Percentiles rank a stretch among this genome's conserved stretches.
These are phyloP conservation scores for Penicillium manginii DNA, from an alignment of 495 filamentous ascomycete genomes.

Conservation along the genomic window DNA sequence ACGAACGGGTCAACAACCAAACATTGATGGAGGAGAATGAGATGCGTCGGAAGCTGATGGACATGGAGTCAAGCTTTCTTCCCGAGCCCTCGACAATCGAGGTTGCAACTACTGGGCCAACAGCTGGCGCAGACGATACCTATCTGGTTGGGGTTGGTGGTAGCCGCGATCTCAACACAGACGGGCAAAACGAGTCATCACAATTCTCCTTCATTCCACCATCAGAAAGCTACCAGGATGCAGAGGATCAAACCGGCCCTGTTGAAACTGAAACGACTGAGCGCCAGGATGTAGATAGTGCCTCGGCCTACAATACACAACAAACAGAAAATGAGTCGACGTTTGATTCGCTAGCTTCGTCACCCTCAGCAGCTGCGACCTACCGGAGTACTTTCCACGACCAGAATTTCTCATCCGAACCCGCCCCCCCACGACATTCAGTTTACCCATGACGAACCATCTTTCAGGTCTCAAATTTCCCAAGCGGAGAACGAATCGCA, in stretches of 20 bases:
- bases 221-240: conserved; percentile 32
- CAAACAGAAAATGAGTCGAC: conserved; percentile 56
- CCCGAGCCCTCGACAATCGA: conserved; percentile 55
- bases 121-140: conserved; percentile 45
- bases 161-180: conserved; percentile 24
- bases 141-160: conserved; percentile 43
- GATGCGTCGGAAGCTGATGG: conserved; percentile 73
- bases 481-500: conserved; percentile 35
- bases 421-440: conserved; percentile 22
- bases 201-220: conserved; percentile 35
- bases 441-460: conserved; percentile 32
- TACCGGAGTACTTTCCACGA: conserved; percentile 52
- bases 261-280: conserved; percentile 7
- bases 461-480: conserved; percentile 26
- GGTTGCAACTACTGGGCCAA: conserved; percentile 30
- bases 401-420: conserved; percentile 26
- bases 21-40: conserved; percentile 64
- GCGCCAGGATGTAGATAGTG: conserved; percentile 24
- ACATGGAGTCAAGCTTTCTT: conserved; percentile 87
- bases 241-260: conserved; percentile 7
- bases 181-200: conserved; percentile 26
- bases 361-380: conserved; percentile 67
- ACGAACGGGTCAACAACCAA: conserved; percentile 46
- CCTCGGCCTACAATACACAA: conserved; percentile 23
- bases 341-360: conserved; percentile 65